phyloP scores from a whole-genome alignment of 139 green algal species.

The Bryopsis sp. region DNA sequence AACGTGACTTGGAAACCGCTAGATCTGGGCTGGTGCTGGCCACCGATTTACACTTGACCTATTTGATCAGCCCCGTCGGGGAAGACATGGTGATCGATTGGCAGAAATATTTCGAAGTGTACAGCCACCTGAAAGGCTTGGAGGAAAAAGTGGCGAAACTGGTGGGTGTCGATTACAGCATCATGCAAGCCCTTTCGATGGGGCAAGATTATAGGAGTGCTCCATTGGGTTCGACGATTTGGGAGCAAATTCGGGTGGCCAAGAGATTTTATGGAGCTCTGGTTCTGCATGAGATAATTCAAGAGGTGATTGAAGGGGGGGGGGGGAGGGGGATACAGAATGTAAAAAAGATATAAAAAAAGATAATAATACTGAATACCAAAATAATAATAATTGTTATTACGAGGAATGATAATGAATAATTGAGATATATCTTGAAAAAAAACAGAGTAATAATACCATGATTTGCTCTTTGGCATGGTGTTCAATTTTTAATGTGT shows the following conservation, averaged over 20 bases:
- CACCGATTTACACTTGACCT: constrained; percentile 81
- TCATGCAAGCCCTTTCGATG: too few species aligned
- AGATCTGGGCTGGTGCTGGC: constrained; percentile 49
- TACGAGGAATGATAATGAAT: too few species aligned
- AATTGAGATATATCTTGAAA: too few species aligned
- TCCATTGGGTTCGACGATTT: neutral
- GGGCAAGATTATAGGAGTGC: too few species aligned
- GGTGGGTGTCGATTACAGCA: constrained; percentile 34
- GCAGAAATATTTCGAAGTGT: constrained; percentile 15
- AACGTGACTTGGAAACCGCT: constrained; percentile 54
- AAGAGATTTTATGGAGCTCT: constrained; percentile 55
- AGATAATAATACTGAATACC: too few species aligned
- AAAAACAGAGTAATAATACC: too few species aligned
- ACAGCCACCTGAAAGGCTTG: constrained; percentile 16
- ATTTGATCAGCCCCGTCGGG: constrained; percentile 60
- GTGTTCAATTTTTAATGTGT: neutral
- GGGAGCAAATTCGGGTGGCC: constrained; percentile 19
- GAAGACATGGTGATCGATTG: constrained; percentile 35
- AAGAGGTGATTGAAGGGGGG: constrained; percentile 28
- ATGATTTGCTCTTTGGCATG: neutral
- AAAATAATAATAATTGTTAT: too few species aligned
- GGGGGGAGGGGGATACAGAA: too few species aligned
- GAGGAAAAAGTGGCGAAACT: constrained; percentile 35
- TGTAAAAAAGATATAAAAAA: too few species aligned
- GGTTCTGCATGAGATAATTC: constrained; percentile 67